These are phyloP conservation scores for Cetraspora pellucida DNA, from an alignment of 192 early-diverging fungal genomes.

Conservation along the genomic window DNA sequence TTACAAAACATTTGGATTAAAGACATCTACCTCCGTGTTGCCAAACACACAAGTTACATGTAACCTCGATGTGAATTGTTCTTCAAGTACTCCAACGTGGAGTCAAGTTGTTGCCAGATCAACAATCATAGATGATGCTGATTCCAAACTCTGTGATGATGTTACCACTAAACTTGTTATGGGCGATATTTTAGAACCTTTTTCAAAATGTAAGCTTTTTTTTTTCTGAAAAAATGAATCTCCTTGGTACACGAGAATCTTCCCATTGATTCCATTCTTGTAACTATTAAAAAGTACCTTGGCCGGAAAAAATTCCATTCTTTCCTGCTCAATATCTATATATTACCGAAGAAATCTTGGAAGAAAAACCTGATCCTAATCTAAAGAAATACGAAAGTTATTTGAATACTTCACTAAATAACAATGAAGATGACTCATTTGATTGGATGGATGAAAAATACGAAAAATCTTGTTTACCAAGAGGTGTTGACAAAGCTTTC, in stretches of 20 bases:
- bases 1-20: no score
- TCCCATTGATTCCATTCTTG: background rate
- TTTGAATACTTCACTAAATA: constrained; percentile 45
- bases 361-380: constrained; percentile 44
- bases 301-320: constrained; percentile 38
- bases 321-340: constrained; percentile 60
- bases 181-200: background rate
- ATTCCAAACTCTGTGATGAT: background rate
- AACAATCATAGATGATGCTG: no score
- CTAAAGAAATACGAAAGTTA: constrained; percentile 49
- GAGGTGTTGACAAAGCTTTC: constrained; percentile 79
- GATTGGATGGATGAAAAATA: constrained; percentile 82
- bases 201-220: background rate
- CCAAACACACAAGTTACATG: no score
- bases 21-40: no score
- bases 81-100: no score
- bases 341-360: constrained; percentile 55
- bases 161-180: background rate
- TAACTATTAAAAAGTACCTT: constrained; percentile 26
- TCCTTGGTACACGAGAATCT: background rate
- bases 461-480: constrained; percentile 71
- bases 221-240: background rate
- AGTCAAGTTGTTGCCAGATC: no score
- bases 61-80: no score
- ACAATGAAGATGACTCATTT: constrained; percentile 35